A percentile compares a stretch with the other conserved stretches of the same genome.
Conservation (phyloP, 441 rosid species). For the Croton laevigatus region DNA sequence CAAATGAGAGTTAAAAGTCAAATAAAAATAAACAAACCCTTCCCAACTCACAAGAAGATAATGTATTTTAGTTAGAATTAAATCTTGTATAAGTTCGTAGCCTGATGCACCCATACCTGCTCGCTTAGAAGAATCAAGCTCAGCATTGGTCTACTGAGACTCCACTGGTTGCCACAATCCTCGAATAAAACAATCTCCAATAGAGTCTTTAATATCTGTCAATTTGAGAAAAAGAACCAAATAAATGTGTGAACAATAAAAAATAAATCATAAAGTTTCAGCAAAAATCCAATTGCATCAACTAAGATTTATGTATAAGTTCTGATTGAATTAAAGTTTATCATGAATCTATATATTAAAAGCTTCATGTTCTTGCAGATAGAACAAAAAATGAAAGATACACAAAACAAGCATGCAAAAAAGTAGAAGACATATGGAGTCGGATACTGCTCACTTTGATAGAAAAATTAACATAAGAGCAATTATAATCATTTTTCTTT, state of each 20-base stretch:
- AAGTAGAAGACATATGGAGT: too few species aligned
- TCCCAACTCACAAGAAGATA: too few species aligned
- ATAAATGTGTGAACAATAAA: too few species aligned
- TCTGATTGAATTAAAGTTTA: not conserved
- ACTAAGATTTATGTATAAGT: not conserved
- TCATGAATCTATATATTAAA: not conserved
- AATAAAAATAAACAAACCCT: too few species aligned
- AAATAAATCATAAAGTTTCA: not conserved
- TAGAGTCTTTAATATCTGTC: slow-evolving; percentile 87
- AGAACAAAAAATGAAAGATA: not conserved
- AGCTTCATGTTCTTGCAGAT: not conserved
- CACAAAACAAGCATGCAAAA: not conserved
- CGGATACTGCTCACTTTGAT: too few species aligned
- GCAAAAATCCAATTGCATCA: not conserved
- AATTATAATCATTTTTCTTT: too few species aligned
- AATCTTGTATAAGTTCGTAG: too few species aligned
- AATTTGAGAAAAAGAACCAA: slow-evolving; percentile 20
- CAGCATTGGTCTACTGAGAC: slow-evolving; percentile 97
- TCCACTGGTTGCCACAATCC: slow-evolving; percentile 99
- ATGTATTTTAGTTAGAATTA: too few species aligned
- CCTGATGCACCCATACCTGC: slow-evolving; percentile 45
- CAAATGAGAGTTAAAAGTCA: slow-evolving; percentile 15
- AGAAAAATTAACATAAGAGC: too few species aligned
- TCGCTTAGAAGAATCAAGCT: slow-evolving; percentile 89
- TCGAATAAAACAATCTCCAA: slow-evolving; percentile 95